Evolutionary conservation across 139 green algal genomes (phyloP), one percentile per base, ranked within the genome.

Genomic region (Trebouxia sp.): DNA sequence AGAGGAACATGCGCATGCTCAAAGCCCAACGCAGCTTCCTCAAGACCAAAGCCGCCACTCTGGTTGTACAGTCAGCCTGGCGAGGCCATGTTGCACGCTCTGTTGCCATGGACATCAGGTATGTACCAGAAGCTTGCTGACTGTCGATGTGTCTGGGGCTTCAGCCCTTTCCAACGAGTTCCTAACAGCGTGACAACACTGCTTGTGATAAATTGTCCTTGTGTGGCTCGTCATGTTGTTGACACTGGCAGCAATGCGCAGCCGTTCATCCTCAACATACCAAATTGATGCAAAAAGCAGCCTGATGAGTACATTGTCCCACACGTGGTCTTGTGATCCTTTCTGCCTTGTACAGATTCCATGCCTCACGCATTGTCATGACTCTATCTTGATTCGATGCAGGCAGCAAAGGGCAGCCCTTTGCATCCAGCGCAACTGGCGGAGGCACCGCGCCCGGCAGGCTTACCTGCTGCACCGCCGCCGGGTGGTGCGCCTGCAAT

Each of bases 401-500:
- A 62, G 89, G 55, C 80, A 67, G 56, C 26, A 89, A 17, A 77
- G 48, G 8, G 90, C 93, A 3, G 90, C 93, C 6, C 42, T 88
- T 26, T 45, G 65, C n/a, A 84, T 93, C 35, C 92, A 97, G 88
- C 69, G 86, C 17, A 14, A 58, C 15, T 93, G 86, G 81, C 82
- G 89, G 47, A 37, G 82, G 41, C 78, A 87, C 78, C 78, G 48
- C 9, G 86, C 87, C 41, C 82, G 81, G 38, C 30, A 76, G 5
- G 24, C 53, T 10, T 95, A 86, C 75, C 39, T 76, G 51, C 39
- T 67, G 8, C 80, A 76, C 48, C 80, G 81, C 55, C 32, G 69
- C n/a, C 70, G 41, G 6, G 81, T 90, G 45, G 72, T 91, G 28
- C 26, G 53, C 24, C 76, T 85, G 66, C 90, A 96, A 88, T 81